A percentile compares a stretch with the other conserved stretches of the same genome.
Conservation (phyloP, 2,329 filamentous ascomycete genomes). For the Epichloe bromicola region DNA sequence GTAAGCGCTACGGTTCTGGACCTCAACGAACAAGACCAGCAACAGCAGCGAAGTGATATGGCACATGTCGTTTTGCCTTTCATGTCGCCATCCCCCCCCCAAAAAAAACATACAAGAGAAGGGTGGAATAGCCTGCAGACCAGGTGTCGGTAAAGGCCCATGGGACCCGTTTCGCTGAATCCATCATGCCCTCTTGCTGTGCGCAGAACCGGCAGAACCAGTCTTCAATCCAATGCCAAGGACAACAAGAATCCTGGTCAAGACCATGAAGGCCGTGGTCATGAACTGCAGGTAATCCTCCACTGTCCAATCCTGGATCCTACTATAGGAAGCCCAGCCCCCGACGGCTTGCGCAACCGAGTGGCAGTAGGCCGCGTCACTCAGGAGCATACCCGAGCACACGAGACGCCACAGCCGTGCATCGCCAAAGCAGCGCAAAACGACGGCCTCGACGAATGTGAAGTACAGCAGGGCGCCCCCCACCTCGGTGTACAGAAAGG, state of each 20-base stretch:
- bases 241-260: conserved; percentile 17
- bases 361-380: conserved; percentile 18
- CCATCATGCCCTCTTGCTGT: background rate
- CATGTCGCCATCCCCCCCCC: no score
- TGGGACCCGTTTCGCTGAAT: no score
- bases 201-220: background rate
- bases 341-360: conserved; percentile 21
- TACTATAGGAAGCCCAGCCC: conserved; percentile 17
- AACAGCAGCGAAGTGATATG: no score
- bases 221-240: conserved; percentile 14
- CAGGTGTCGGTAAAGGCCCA: no score
- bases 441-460: conserved; percentile 23
- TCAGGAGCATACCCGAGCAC: conserved; percentile 23
- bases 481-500: conserved; percentile 11
- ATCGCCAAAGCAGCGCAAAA: conserved; percentile 21
- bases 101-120: no score
- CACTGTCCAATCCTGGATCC: conserved; percentile 15
- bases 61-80: no score
- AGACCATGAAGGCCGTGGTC: conserved; percentile 15
- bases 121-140: no score
- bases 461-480: conserved; percentile 17
- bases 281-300: conserved; percentile 17
- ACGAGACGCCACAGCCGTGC: conserved; percentile 21
- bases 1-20: no score
- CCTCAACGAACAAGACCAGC: no score